Evolutionary conservation across 176 grass and related monocot species (phyloP), one percentile per base, ranked within the genome.

Genomic region (Echinochloa phyllopogon): DNA sequence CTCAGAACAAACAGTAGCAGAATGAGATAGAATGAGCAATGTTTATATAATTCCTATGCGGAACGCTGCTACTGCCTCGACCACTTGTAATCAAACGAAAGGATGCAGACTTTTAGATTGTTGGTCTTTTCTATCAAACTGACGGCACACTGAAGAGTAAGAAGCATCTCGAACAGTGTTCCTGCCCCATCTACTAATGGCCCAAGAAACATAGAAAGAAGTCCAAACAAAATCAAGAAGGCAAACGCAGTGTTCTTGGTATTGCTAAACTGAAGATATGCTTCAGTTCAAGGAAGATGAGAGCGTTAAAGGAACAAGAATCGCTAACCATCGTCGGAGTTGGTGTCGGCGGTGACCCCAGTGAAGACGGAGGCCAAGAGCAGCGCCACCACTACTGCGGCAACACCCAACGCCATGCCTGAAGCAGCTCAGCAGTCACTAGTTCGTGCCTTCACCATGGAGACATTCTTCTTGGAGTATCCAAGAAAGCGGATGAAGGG

Each of bases 281-380:
- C 56, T 64, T 63, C n/a, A 6, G 67, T 62, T 21, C 0, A 37
- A 53, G 57, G 43, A 50, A 65, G 21, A 64, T 17, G 25, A 55
- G 10, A 15, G 68, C 5, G 68, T n/a, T 5, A 37, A 38, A 20
- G 64, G 23, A 41, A 18, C 38, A 52, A 7, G 69, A 81, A 62
- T 17, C 7, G 14, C 82, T 48, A 33, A 89, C 87, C 87, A 57
- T 89, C 87, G 4, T 89, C 75, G 36, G 82, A 57, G 82, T 66
- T 67, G 52, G 87, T 89, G 87, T 84, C 82, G 75, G 75, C 82
- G 33, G 75, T 59, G 68, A 74, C 82, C 20, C 24, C 65, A 10
- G 11, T 14, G 48, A 66, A 73, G 21, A 33, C 39, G 67, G 81
- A 15, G 59, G 59, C 18, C 6, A 65, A 52, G 40, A 84, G 59